These are phyloP conservation scores for Echium plantagineum DNA, from an alignment of 257 asterid species.

Conservation along the genomic window DNA sequence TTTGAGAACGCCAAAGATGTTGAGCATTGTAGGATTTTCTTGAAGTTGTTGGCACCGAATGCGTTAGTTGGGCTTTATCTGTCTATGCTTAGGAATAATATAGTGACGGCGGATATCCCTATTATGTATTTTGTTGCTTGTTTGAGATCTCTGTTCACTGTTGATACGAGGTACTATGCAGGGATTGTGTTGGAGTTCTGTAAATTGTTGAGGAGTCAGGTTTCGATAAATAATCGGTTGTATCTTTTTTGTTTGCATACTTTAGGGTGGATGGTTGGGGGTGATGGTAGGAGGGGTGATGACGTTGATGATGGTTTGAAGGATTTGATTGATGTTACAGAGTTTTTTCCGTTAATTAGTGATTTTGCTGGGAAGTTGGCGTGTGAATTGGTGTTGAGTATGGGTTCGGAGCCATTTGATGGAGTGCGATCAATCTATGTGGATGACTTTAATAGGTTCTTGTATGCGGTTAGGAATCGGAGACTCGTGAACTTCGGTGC, in stretches of 20 bases:
- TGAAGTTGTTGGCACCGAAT: no score
- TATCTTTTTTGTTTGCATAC: constrained; percentile 44
- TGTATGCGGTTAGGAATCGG: constrained; percentile 27
- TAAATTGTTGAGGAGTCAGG: constrained; percentile 35
- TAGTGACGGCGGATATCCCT: no score
- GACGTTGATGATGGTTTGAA: constrained; percentile 2
- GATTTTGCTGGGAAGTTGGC: constrained; percentile 52
- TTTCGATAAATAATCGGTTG: constrained; percentile 40
- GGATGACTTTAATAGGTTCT: constrained; percentile 44
- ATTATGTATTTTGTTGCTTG: constrained; percentile 42
- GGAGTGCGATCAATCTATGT: constrained; percentile 37
- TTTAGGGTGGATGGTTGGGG: constrained; percentile 37
- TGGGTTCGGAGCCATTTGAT: constrained; percentile 12
- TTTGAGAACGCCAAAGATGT: no score
- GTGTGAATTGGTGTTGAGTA: constrained; percentile 20
- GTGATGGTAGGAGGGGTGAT: constrained; percentile 4
- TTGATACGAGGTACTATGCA: constrained; percentile 21
- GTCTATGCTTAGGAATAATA: constrained; percentile 2
- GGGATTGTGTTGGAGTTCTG: constrained; percentile 59
- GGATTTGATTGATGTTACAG: constrained; percentile 28
- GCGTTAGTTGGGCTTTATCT: no score
- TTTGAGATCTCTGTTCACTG: constrained; percentile 20
- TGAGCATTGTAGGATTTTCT: no score
- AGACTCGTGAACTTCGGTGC: constrained; percentile 16
- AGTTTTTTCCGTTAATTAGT: constrained; percentile 46